These are phyloP conservation scores for Pseudozyma hubeiensis DNA, from an alignment of 1,284 basidiomycete genomes.

Conservation along the genomic window DNA sequence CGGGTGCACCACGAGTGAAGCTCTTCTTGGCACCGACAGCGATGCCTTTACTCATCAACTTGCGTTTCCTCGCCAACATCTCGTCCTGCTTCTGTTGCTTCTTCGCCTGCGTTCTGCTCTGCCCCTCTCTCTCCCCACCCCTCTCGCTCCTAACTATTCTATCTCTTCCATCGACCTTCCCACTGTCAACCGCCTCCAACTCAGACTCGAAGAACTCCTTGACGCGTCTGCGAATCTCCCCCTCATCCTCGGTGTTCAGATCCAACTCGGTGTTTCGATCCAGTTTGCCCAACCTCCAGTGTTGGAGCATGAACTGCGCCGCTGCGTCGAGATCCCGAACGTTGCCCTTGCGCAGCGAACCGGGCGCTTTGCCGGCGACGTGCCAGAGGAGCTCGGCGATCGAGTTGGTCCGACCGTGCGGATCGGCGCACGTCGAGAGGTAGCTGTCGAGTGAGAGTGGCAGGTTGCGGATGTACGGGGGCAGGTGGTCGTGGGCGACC, in stretches of 20 bases:
- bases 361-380: constrained; percentile 60
- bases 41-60: constrained; percentile 36
- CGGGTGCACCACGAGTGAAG: not conserved
- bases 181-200: too few relatives aligned
- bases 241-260: constrained; percentile 32
- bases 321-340: constrained; percentile 54
- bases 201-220: constrained; percentile 7
- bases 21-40: constrained; percentile 3
- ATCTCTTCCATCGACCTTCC: not conserved
- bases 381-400: constrained; percentile 41
- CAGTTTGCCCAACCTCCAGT: constrained; percentile 60
- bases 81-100: constrained; percentile 28
- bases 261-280: constrained; percentile 58
- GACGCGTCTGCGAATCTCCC: not conserved
- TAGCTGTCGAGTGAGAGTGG: constrained; percentile 21
- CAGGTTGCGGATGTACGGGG: constrained; percentile 32
- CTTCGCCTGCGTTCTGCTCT: constrained; percentile 31
- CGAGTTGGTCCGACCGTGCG: constrained; percentile 51
- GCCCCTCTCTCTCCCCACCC: not conserved
- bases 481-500: not conserved
- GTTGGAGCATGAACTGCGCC: constrained; percentile 60
- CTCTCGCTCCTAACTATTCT: not conserved
- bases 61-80: constrained; percentile 19
- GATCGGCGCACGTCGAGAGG: constrained; percentile 27
- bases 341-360: constrained; percentile 56